phyloP scores from a whole-genome alignment of 1,139 yeast genomes.

The Diutina neorugosa region DNA sequence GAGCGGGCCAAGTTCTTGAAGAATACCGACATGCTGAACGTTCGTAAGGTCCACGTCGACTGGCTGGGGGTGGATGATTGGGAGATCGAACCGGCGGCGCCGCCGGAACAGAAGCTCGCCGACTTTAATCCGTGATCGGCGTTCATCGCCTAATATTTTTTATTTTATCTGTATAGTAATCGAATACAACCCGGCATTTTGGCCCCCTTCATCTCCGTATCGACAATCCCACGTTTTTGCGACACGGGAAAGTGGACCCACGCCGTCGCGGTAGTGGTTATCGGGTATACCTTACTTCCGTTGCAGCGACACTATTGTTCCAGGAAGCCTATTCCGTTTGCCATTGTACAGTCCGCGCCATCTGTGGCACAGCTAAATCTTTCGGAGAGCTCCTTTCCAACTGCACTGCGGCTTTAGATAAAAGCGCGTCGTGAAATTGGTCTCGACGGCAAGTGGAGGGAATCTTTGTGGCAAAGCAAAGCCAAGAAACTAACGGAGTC shows the following conservation, averaged over 20 bases:
- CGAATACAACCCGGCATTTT: neutral
- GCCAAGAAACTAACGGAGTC: no score
- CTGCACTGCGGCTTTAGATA: neutral
- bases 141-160: neutral
- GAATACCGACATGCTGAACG: constrained; percentile 49
- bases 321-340: neutral
- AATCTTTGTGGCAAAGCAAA: no score
- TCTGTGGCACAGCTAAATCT: neutral
- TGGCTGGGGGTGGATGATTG: constrained; percentile 51
- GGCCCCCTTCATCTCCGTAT: no score
- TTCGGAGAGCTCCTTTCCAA: neutral
- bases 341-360: neutral
- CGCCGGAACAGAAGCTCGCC: constrained; percentile 24
- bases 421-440: neutral
- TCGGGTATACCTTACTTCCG: neutral
- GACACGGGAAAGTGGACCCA: no score
- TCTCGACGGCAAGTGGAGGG: no score
- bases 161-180: neutral
- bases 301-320: neutral
- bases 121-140: constrained; percentile 10
- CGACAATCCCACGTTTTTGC: neutral
- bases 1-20: constrained; percentile 59
- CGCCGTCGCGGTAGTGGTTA: neutral
- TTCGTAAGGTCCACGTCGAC: constrained; percentile 41
- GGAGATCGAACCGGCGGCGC: constrained; percentile 16